Conservation (phyloP, 768 basidiomycete species). For the Fomitopsis pulvina region DNA sequence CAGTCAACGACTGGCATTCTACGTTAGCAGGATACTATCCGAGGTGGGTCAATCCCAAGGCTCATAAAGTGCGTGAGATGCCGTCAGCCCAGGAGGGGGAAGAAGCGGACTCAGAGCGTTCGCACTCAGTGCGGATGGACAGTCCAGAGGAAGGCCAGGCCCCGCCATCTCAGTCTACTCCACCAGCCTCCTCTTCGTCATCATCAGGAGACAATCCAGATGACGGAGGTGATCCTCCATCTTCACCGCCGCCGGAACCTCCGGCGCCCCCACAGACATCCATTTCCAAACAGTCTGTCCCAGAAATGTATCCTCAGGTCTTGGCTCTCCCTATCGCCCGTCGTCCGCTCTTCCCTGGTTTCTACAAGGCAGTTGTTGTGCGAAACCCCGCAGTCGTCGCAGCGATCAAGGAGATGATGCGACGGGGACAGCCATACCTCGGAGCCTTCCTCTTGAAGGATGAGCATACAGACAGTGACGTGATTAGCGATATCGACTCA, state of each 20-base stretch:
- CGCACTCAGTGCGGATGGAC: slow-evolving; percentile 14
- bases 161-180: slow-evolving; percentile 26
- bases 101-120: neutral
- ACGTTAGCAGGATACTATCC: slow-evolving; percentile 20
- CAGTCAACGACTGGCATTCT: slow-evolving; percentile 20
- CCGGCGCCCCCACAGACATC: slow-evolving; percentile 38
- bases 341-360: slow-evolving; percentile 92
- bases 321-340: slow-evolving; percentile 93
- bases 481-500: slow-evolving; percentile 81
- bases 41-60: slow-evolving; percentile 27
- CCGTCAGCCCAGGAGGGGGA: slow-evolving; percentile 7
- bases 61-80: slow-evolving; percentile 2
- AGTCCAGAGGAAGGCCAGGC: slow-evolving; percentile 20
- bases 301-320: slow-evolving; percentile 88
- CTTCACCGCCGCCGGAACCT: slow-evolving; percentile 31
- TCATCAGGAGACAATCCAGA: slow-evolving; percentile 33
- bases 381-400: slow-evolving; percentile 86
- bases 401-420: slow-evolving; percentile 95
- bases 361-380: slow-evolving; percentile 97
- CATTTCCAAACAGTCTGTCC: slow-evolving; percentile 82
- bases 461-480: slow-evolving; percentile 85
- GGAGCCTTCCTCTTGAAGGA: slow-evolving; percentile 97
- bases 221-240: slow-evolving; percentile 33
- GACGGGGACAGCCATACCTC: slow-evolving; percentile 93
- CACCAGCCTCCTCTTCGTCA: slow-evolving; percentile 34